A percentile compares a stretch with the other conserved stretches of the same genome.
phyloP scores from a whole-genome alignment of 2,329 filamentous ascomycete species.

The Orbilia quercus region DNA sequence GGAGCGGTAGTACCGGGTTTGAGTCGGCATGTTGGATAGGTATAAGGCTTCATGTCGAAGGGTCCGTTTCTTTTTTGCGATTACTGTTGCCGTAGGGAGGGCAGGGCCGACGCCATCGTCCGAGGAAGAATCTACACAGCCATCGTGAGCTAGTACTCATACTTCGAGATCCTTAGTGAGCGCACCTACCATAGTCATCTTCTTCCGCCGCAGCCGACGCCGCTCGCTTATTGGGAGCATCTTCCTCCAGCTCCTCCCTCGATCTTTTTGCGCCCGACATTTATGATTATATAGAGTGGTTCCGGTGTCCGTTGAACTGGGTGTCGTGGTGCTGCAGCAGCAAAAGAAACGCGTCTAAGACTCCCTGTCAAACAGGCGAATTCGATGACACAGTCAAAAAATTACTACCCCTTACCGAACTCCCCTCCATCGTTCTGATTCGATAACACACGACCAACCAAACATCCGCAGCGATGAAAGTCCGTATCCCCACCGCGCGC shows the following conservation, averaged over 20 bases:
- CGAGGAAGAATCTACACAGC: slow-evolving; percentile 73
- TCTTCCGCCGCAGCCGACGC: slow-evolving; percentile 29
- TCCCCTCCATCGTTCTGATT: slow-evolving; percentile 4
- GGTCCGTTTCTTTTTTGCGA: slow-evolving; percentile 84
- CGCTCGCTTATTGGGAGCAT: slow-evolving; percentile 41
- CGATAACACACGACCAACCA: not conserved
- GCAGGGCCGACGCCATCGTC: slow-evolving; percentile 95
- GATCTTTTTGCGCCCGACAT: slow-evolving; percentile 42
- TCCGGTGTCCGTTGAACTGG: not conserved
- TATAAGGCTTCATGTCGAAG: slow-evolving; percentile 90
- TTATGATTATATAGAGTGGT: not conserved
- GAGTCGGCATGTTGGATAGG: slow-evolving; percentile 84
- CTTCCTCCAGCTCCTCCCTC: slow-evolving; percentile 42
- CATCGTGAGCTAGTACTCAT: slow-evolving; percentile 4
- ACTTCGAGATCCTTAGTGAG: not conserved
- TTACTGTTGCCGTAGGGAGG: slow-evolving; percentile 76
- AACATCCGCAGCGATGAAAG: slow-evolving; percentile 11
- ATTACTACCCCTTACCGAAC: slow-evolving; percentile 9
- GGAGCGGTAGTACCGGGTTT: slow-evolving; percentile 87
- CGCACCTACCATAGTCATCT: slow-evolving; percentile 45
- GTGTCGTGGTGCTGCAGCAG: not conserved
- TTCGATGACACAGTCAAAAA: slow-evolving; percentile 7
- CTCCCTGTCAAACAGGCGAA: slow-evolving; percentile 27
- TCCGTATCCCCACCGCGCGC: not conserved
- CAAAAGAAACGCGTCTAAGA: slow-evolving; percentile 25